Evolutionary conservation across 2,329 filamentous ascomycete genomes (phyloP).

Genomic region (Rhexocercosporidium sp.): DNA sequence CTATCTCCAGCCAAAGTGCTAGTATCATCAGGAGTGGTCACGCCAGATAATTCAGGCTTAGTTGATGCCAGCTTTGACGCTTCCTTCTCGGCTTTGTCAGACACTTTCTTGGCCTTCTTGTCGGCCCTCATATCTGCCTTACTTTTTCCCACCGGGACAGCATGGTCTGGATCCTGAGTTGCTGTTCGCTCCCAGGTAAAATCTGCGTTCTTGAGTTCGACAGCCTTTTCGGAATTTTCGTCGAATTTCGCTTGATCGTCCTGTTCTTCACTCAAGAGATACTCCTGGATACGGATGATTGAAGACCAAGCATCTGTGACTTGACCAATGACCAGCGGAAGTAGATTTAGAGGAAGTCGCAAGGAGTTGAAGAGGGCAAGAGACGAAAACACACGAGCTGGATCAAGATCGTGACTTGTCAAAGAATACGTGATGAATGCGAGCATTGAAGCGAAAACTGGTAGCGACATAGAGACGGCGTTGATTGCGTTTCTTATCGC

Average conservation of each 20-base stretch:
- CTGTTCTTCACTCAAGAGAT: conserved; percentile 83
- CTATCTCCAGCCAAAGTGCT: conserved; percentile 59
- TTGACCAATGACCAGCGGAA: conserved; percentile 88
- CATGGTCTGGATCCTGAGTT: conserved; percentile 55
- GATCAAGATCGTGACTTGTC: conserved; percentile 68
- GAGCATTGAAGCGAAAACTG: conserved; percentile 94
- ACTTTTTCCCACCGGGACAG: conserved; percentile 48
- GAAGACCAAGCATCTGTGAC: conserved; percentile 90
- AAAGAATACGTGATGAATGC: conserved; percentile 84
- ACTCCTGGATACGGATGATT: conserved; percentile 84
- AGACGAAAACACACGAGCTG: conserved; percentile 88
- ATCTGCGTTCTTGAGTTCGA: conserved; percentile 72
- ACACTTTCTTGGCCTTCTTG: conserved; percentile 50
- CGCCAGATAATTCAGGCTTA: conserved; percentile 45
- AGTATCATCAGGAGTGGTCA: conserved; percentile 55
- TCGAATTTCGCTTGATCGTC: conserved; percentile 68
- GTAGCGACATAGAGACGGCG: conserved; percentile 64
- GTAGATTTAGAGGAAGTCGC: conserved; percentile 84
- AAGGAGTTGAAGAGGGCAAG: conserved; percentile 92
- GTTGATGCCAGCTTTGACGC: conserved; percentile 44
- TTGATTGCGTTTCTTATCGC: conserved; percentile 72
- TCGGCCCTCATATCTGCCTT: conserved; percentile 41
- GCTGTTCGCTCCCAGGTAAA: conserved; percentile 87
- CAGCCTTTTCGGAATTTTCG: conserved; percentile 66
- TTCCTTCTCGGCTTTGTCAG: conserved; percentile 49